Evolutionary conservation across 805 yeast genomes (phyloP).

Genomic region (Candida chilensis): DNA sequence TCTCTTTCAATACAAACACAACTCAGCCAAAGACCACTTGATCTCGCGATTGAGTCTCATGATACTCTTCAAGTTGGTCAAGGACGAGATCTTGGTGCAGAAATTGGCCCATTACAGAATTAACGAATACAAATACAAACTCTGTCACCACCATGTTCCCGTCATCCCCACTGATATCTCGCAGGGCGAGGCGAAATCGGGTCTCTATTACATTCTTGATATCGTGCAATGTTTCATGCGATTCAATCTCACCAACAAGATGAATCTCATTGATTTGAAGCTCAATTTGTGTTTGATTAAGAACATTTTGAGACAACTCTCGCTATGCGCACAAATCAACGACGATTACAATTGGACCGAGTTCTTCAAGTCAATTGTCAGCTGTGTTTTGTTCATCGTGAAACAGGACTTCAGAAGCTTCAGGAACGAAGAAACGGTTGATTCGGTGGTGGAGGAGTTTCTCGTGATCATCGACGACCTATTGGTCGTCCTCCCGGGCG

Average conservation of each 20-base stretch:
- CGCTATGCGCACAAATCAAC: slow-evolving; percentile 1
- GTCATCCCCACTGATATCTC: slow-evolving; percentile 14
- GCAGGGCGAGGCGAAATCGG: slow-evolving; percentile 13
- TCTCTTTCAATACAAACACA: slow-evolving; percentile 22
- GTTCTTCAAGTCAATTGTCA: slow-evolving; percentile 15
- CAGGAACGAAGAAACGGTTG: slow-evolving; percentile 4
- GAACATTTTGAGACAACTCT: slow-evolving; percentile 8
- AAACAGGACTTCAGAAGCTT: slow-evolving; percentile 6
- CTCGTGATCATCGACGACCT: slow-evolving; percentile 8
- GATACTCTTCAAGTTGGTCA: slow-evolving; percentile 14
- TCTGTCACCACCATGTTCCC: slow-evolving; percentile 26
- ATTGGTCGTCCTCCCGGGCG: slow-evolving; percentile 2
- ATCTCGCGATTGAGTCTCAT: slow-evolving; percentile 15
- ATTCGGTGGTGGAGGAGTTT: slow-evolving; percentile 11
- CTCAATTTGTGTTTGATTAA: slow-evolving; percentile 13
- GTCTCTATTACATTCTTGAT: slow-evolving; percentile 20
- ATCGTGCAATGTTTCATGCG: slow-evolving; percentile 15
- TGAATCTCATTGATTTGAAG: slow-evolving; percentile 16
- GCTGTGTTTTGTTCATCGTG: slow-evolving; percentile 15
- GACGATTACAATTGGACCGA: slow-evolving; percentile 20
- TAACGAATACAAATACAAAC: slow-evolving; percentile 28
- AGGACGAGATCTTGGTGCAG: slow-evolving; percentile 2
- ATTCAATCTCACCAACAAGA: slow-evolving; percentile 23
- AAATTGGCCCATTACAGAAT: slow-evolving; percentile 8
- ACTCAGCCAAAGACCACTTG: slow-evolving; percentile 9